phyloP scores from a whole-genome alignment of 2,329 filamentous ascomycete species.

The Ophiocordyceps camponoti-floridani region DNA sequence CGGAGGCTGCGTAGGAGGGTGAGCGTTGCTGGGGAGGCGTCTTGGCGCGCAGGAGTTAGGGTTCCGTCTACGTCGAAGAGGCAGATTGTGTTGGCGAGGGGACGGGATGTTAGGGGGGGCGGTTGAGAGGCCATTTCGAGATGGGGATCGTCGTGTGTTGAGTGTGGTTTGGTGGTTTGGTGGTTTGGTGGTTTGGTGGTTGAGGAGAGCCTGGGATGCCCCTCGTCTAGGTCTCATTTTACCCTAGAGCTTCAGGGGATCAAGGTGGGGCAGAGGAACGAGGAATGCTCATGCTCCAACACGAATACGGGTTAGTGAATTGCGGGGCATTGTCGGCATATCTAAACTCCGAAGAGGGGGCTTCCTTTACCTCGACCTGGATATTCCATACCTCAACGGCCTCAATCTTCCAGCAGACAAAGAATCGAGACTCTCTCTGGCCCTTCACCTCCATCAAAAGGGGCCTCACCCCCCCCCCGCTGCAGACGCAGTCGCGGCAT shows the following conservation, averaged over 20 bases:
- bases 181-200: slow-evolving; percentile 1
- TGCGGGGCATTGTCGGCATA: too few species aligned
- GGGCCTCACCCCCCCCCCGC: too few species aligned
- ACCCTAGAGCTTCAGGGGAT: background rate
- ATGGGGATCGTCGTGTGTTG: slow-evolving; percentile 32
- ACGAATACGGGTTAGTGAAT: too few species aligned
- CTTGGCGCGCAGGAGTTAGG: slow-evolving; percentile 63
- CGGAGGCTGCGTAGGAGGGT: slow-evolving; percentile 62
- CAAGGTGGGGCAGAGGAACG: background rate
- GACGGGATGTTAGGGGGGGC: slow-evolving; percentile 56
- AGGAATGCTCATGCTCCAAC: background rate
- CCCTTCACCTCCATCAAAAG: background rate
- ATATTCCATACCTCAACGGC: too few species aligned
- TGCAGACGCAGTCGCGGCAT: slow-evolving; percentile 55
- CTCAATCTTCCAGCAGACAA: too few species aligned
- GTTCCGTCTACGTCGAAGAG: slow-evolving; percentile 96
- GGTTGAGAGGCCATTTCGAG: too few species aligned
- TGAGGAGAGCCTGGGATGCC: background rate
- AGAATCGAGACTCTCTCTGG: background rate
- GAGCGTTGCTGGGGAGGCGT: slow-evolving; percentile 66
- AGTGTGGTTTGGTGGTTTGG: slow-evolving; percentile 1
- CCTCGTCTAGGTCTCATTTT: too few species aligned
- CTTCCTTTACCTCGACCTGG: too few species aligned
- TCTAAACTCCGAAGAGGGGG: too few species aligned
- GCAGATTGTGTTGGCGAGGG: slow-evolving; percentile 79